Percentiles rank a stretch among this genome's conserved stretches.
These are phyloP conservation scores for Fonsecaea erecta DNA, from an alignment of 2,329 filamentous ascomycete species.

Conservation along the genomic window DNA sequence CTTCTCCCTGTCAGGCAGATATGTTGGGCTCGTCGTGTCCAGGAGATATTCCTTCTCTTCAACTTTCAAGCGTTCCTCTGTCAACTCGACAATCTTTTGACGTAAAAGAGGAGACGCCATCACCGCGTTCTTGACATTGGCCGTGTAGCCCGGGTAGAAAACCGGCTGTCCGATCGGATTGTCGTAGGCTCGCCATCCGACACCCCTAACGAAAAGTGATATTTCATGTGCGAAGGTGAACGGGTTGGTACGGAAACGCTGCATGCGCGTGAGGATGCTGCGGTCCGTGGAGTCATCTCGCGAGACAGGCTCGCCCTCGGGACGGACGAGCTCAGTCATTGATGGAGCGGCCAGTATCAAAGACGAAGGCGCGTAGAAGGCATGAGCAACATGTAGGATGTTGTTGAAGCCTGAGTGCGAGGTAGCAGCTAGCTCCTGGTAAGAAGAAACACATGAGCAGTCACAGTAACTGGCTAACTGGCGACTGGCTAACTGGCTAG, in stretches of 20 bases:
- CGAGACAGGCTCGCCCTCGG: constrained; percentile 14
- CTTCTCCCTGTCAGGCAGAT: constrained; percentile 45
- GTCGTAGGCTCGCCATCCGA: constrained; percentile 95
- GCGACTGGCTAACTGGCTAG: too few relatives aligned
- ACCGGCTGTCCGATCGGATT: constrained; percentile 86
- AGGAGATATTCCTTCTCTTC: constrained; percentile 68
- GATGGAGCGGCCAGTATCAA: neutral
- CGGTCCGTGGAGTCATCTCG: constrained; percentile 28
- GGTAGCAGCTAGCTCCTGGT: neutral
- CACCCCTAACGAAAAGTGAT: constrained; percentile 87
- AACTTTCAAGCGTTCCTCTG: constrained; percentile 71
- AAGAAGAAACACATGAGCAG: neutral
- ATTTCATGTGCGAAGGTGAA: constrained; percentile 89
- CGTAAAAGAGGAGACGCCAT: constrained; percentile 76
- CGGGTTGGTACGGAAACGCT: constrained; percentile 76
- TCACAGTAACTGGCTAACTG: too few relatives aligned
- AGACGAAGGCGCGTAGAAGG: neutral
- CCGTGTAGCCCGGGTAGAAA: constrained; percentile 89
- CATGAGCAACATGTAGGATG: neutral
- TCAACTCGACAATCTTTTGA: constrained; percentile 74
- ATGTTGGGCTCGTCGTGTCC: constrained; percentile 31
- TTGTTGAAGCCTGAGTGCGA: neutral
- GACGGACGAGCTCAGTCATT: constrained; percentile 27
- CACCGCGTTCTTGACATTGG: constrained; percentile 82
- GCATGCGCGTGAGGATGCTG: constrained; percentile 71